Conservation (phyloP, 2,329 filamentous ascomycete species). For the Fusarium camptoceras region DNA sequence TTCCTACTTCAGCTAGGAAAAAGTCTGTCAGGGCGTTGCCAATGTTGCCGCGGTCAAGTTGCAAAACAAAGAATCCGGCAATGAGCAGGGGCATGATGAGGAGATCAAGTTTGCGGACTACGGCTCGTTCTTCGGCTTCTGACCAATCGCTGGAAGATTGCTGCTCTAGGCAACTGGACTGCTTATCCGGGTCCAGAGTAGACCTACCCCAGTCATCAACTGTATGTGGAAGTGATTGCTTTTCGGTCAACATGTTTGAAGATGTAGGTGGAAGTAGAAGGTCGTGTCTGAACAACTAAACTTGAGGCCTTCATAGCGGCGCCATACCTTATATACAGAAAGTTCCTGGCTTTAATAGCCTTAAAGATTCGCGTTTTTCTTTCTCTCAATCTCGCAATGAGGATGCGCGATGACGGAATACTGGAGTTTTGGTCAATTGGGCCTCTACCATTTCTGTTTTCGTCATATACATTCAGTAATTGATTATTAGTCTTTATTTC, state of each 20-base stretch:
- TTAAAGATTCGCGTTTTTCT: too few species aligned
- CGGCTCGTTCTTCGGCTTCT: slow-evolving; percentile 38
- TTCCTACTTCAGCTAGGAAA: slow-evolving; percentile 53
- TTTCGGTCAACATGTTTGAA: background rate
- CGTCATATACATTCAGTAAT: background rate
- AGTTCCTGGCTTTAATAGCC: too few species aligned
- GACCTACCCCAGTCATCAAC: background rate
- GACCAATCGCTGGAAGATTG: slow-evolving; percentile 9
- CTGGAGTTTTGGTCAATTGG: too few species aligned
- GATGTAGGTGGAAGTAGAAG: background rate
- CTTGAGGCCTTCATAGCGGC: too few species aligned
- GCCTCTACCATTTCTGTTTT: background rate
- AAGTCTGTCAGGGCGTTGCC: slow-evolving; percentile 56
- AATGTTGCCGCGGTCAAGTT: slow-evolving; percentile 52
- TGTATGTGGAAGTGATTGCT: background rate
- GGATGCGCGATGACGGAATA: too few species aligned
- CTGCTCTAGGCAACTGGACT: background rate
- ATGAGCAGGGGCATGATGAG: slow-evolving; percentile 12
- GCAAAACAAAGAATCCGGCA: slow-evolving; percentile 56
- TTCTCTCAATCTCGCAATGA: too few species aligned
- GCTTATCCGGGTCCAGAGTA: background rate
- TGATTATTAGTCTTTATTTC: too few species aligned
- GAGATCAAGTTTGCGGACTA: background rate
- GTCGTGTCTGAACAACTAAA: too few species aligned
- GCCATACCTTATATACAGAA: too few species aligned